Conservation (phyloP, 2,329 filamentous ascomycete species). For the Zasmidium cellare region DNA sequence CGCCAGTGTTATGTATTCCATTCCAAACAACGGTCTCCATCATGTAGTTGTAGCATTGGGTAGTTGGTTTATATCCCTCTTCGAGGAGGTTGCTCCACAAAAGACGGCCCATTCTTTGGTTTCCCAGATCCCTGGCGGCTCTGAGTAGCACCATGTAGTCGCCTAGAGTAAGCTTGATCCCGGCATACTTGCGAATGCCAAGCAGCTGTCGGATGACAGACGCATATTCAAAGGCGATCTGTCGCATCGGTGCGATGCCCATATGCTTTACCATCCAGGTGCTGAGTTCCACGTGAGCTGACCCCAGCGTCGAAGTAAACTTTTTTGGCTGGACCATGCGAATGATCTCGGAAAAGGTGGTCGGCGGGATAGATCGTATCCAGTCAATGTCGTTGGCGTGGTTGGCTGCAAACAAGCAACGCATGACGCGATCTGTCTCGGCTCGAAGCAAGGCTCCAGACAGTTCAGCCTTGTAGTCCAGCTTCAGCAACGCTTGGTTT, state of each 20-base stretch:
- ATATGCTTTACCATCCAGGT: constrained; percentile 45
- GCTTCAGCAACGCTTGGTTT: constrained; percentile 18
- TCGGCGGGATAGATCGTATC: constrained; percentile 48
- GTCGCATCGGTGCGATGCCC: constrained; percentile 39
- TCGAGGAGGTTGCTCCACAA: constrained; percentile 50
- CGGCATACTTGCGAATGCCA: constrained; percentile 37
- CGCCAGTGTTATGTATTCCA: constrained; percentile 33
- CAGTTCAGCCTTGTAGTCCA: constrained; percentile 27
- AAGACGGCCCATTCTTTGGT: constrained; percentile 42
- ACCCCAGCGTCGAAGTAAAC: constrained; percentile 49
- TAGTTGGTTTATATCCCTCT: constrained; percentile 44
- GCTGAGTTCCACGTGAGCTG: constrained; percentile 53
- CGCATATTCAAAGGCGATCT: constrained; percentile 43
- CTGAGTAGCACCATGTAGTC: constrained; percentile 57
- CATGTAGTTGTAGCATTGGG: constrained; percentile 56
- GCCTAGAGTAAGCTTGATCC: constrained; percentile 41
- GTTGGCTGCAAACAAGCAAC: constrained; percentile 28
- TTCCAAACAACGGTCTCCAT: constrained; percentile 53
- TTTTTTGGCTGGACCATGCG: constrained; percentile 60
- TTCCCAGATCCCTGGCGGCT: constrained; percentile 51
- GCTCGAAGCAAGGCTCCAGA: constrained; percentile 20
- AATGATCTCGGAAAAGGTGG: constrained; percentile 65
- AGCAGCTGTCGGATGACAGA: constrained; percentile 41
- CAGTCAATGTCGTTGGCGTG: constrained; percentile 28
- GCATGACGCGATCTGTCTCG: constrained; percentile 26